Evolutionary conservation across 352 stramenopile species (phyloP).

Genomic region (Globisporangium abappressorium): DNA sequence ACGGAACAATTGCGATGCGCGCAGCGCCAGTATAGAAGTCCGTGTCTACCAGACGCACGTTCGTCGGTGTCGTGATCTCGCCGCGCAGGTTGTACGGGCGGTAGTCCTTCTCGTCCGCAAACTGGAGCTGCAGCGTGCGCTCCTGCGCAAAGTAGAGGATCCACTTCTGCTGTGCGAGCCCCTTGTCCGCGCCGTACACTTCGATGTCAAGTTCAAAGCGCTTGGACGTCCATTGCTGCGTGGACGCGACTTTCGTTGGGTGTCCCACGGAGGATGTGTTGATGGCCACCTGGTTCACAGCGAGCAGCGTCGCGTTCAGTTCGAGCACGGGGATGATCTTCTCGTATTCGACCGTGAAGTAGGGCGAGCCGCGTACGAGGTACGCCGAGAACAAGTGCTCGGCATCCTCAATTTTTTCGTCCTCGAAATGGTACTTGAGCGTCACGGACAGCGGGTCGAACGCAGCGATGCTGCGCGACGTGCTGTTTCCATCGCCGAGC

Average conservation of each 20-base stretch:
- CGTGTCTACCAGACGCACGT: conserved; percentile 60
- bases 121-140: conserved; percentile 64
- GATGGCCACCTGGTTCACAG: conserved; percentile 52
- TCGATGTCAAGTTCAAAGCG: conserved; percentile 72
- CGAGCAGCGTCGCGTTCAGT: conserved; percentile 56
- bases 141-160: conserved; percentile 66
- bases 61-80: conserved; percentile 70
- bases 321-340: conserved; percentile 65
- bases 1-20: conserved; percentile 59
- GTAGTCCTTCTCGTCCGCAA: conserved; percentile 67
- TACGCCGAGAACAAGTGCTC: conserved; percentile 20
- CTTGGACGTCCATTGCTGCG: conserved; percentile 48
- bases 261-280: conserved; percentile 20
- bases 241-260: conserved; percentile 15
- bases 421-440: conserved; percentile 58
- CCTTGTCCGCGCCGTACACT: conserved; percentile 50
- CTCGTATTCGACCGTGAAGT: conserved; percentile 80
- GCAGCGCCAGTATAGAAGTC: conserved; percentile 59
- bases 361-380: conserved; percentile 69
- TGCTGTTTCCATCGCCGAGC: conserved; percentile 65
- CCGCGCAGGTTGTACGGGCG: conserved; percentile 59
- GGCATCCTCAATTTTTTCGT: conserved; percentile 26
- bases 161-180: conserved; percentile 49
- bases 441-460: conserved; percentile 72
- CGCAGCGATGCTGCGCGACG: conserved; percentile 47